These are phyloP conservation scores for Nepenthes alata DNA, from an alignment of 179 eudicot species.

Conservation along the genomic window DNA sequence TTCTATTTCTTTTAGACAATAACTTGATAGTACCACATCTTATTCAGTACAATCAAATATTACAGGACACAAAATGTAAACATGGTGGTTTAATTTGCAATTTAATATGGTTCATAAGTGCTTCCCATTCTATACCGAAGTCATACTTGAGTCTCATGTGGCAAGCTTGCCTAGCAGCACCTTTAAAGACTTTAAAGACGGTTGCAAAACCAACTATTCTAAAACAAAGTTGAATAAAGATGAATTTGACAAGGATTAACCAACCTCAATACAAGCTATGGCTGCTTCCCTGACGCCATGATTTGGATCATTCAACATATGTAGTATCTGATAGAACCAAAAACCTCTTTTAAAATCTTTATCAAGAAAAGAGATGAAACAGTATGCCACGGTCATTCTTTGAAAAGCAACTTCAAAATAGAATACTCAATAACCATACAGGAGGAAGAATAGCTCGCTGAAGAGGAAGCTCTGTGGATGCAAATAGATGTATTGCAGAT, in stretches of 20 bases:
- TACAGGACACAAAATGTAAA: too few relatives aligned
- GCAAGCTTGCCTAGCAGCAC: too few relatives aligned
- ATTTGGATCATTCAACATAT: constrained; percentile 92
- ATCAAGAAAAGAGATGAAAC: constrained; percentile 2
- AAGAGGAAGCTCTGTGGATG: constrained; percentile 91
- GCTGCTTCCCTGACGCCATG: constrained; percentile 93
- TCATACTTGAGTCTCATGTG: too few relatives aligned
- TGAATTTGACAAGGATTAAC: constrained; percentile 12
- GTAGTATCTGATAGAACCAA: constrained; percentile 56
- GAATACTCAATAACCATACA: constrained; percentile 29
- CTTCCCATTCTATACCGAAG: too few relatives aligned
- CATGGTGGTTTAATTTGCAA: too few relatives aligned
- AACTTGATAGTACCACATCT: too few relatives aligned
- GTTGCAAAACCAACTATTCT: too few relatives aligned
- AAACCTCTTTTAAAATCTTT: background rate
- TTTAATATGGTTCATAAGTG: too few relatives aligned
- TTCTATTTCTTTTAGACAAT: too few relatives aligned
- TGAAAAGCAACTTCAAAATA: background rate
- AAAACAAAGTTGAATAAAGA: too few relatives aligned
- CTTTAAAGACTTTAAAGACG: too few relatives aligned
- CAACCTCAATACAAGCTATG: constrained; percentile 82
- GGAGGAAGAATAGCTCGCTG: constrained; percentile 96
- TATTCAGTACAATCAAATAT: too few relatives aligned
- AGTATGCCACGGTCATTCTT: background rate
- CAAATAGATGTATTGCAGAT: constrained; percentile 83